phyloP scores from a whole-genome alignment of 2,329 filamentous ascomycete species.

The Ophiostoma perfectum region DNA sequence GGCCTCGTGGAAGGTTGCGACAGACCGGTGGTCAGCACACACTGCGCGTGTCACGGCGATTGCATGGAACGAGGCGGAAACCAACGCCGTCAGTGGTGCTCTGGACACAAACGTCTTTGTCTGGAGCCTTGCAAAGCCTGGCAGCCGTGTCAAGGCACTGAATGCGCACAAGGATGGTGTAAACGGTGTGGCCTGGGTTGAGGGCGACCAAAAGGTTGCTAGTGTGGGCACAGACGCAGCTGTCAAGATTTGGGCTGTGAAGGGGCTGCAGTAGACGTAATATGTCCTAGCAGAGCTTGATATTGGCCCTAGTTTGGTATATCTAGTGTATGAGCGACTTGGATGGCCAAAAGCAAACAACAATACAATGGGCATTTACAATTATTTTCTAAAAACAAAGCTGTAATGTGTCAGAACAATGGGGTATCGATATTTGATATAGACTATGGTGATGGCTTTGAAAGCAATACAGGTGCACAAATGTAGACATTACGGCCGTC shows the following conservation, averaged over 20 bases:
- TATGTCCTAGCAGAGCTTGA: too few species aligned
- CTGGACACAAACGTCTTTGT: slow-evolving; percentile 90
- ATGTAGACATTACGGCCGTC: neutral
- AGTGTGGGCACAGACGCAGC: slow-evolving; percentile 83
- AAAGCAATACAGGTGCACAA: neutral
- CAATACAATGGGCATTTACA: neutral
- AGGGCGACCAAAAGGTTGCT: slow-evolving; percentile 59
- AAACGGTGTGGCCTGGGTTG: slow-evolving; percentile 74
- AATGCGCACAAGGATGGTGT: slow-evolving; percentile 97
- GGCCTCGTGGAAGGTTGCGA: slow-evolving; percentile 59
- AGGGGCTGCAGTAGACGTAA: slow-evolving; percentile 43
- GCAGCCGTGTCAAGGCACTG: slow-evolving; percentile 72
- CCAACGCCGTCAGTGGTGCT: slow-evolving; percentile 75
- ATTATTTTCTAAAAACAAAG: neutral
- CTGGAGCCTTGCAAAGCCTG: slow-evolving; percentile 81
- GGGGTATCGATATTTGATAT: neutral
- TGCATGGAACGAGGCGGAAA: slow-evolving; percentile 72
- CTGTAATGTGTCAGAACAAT: neutral
- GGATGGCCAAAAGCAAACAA: neutral
- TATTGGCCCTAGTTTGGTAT: too few species aligned
- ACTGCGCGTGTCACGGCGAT: slow-evolving; percentile 54
- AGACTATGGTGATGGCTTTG: neutral
- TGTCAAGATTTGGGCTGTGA: slow-evolving; percentile 79
- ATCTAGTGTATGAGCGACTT: neutral
- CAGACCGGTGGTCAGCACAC: slow-evolving; percentile 64